Base-by-base conservation (phyloP, 768 basidiomycete species). In the Boletus reticulatus region DNA sequence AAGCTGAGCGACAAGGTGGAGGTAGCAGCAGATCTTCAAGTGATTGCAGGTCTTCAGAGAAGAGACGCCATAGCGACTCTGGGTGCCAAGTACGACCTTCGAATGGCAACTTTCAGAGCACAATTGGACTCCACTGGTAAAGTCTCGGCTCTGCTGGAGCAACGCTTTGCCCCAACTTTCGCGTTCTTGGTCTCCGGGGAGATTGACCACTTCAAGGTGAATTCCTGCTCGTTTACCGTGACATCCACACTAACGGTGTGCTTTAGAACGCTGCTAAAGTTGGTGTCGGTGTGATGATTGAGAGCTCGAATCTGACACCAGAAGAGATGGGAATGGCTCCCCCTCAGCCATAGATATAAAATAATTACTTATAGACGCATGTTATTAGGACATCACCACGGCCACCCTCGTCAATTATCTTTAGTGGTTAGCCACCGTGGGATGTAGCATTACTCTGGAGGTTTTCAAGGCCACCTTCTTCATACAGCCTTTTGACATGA, bases 201-300 rank as follows among this genome's bases (percentile, higher is more conserved):
- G 80, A 94, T 99, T 62, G 97, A 99, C 72, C 97, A 99, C 81
- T 89, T 93, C 80, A 98, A 95, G 87, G 94, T 92, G 64, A 59
- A 75, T 55, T 22, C 53, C 8, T 61, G 43, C 6, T 4, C 41
- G 6, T 50, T 53, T 47, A 16, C 50, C 17, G 10, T 57, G 32
- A 16, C 34, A 13, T 22, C 16, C 34, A 14, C 13, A 24, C 57
- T 55, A 14, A 55, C 29, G 19, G 31, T 43, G 6, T 43, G 29
- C 5, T 57, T 47, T 61, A 98, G 94, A 94, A 94, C 73, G 79
- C 92, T 41, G 90, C 93, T 29, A 96, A 94, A 75, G 87, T 97
- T 56, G 96, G 96, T 58, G 88, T 98, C 10, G 95, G 95, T 77
- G 92, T 98, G 73, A 96, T 94, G 92, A 92, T 98, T 58, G 95